Evolutionary conservation across 2,329 filamentous ascomycete genomes (phyloP).

Genomic region (Myrmaecium sp.): DNA sequence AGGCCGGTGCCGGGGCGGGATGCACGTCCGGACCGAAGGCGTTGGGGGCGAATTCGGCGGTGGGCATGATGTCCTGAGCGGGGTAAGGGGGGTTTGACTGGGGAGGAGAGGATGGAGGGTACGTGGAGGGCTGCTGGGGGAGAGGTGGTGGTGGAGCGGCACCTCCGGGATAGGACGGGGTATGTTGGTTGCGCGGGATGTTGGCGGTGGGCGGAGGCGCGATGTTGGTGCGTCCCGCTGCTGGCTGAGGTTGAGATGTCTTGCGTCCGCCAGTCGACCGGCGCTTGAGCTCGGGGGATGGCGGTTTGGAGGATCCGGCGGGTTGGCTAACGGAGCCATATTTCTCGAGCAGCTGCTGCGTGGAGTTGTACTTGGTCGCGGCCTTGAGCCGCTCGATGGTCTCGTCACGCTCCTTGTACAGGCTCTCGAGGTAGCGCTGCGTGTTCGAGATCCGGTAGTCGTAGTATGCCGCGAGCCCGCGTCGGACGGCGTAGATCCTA

Average conservation of each 20-base stretch:
- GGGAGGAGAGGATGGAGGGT: constrained; percentile 5
- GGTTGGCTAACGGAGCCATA: constrained; percentile 46
- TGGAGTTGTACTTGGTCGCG: constrained; percentile 91
- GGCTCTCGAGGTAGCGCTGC: constrained; percentile 50
- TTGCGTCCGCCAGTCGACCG: constrained; percentile 9
- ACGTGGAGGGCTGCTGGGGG: constrained; percentile 5
- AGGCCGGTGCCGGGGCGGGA: constrained; percentile 15
- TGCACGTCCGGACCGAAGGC: constrained; percentile 32
- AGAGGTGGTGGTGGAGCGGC: constrained; percentile 1
- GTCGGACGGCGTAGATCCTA: constrained; percentile 67
- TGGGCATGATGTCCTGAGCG: constrained; percentile 6
- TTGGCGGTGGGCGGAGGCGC: constrained; percentile 49
- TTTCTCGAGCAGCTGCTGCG: constrained; percentile 80
- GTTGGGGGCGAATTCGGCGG: constrained; percentile 59
- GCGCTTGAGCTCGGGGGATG: constrained; percentile 25
- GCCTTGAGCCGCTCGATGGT: constrained; percentile 91
- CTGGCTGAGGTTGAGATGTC: constrained; percentile 13
- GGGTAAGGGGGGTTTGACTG: constrained; percentile 5
- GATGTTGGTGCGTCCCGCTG: constrained; percentile 32
- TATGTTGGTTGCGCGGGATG: constrained; percentile 26
- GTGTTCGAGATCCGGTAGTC: constrained; percentile 62
- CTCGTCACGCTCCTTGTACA: constrained; percentile 62
- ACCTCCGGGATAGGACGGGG: constrained; percentile 7
- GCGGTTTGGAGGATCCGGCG: constrained; percentile 4
- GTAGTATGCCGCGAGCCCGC: constrained; percentile 51